Evolutionary conservation across 163 green algal species (phyloP), one percentile per base, ranked within the genome.

Genomic region (Coccomyxa subellipsoidea): DNA sequence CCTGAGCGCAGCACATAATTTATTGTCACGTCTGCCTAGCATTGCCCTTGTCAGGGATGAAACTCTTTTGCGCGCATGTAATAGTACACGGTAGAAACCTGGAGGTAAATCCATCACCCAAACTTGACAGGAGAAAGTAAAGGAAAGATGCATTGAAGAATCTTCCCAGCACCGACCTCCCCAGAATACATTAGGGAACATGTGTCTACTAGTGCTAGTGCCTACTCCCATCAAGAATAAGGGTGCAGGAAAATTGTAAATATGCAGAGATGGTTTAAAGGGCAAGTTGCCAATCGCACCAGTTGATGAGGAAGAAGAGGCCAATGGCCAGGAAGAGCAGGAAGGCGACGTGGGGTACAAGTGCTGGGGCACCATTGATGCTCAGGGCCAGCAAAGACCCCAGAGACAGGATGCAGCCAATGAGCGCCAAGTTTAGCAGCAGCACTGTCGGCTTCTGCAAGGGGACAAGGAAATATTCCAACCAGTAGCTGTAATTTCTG

Each of bases 371-470:
- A 23, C 76, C 36, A 54, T 78, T 47, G 10, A 77, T 36, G 8
- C 69, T 53, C 5, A 84, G 29, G 35, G 82, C 76, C 12, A 91
- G 78, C n/a, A 89, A 71, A 25, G 37, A 53, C 10, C 79, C 75
- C n/a, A 90, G 78, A 21, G 81, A 77, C 3, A 84, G 29, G 31
- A 86, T 77, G 66, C 80, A 87, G 69, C 47, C 78, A 7, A 90
- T 21, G 8, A 90, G 80, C 39, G 76, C 84, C 8, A 73, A 18
- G 69, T 91, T 92, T 10, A 92, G 72, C 35, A 92, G n/a, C 38
- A 88, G 38, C 0, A 92, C 73, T 23, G 89, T 92, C n/a, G 85
- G 59, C 23, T 80, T 77, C 89, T 92, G 84, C 81, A n/a, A n/a
- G 72, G 7, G 27, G 7, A 70, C 12, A 40, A 32, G 15, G 10